A percentile compares a stretch with the other conserved stretches of the same genome.
These are phyloP conservation scores for Penicillium tannophilum DNA, from an alignment of 495 filamentous ascomycete genomes.

Conservation along the genomic window DNA sequence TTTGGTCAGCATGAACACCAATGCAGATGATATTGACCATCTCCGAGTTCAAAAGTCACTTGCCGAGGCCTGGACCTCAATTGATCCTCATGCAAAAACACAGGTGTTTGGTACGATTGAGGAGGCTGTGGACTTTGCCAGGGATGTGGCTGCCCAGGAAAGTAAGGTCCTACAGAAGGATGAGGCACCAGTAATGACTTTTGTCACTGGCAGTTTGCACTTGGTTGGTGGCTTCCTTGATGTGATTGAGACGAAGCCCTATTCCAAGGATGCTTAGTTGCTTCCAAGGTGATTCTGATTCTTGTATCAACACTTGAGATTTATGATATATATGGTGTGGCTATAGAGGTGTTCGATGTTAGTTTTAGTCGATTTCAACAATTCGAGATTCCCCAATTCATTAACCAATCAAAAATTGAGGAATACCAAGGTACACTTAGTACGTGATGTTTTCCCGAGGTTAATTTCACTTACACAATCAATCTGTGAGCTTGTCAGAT, in stretches of 20 bases:
- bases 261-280: slow-evolving; percentile 21
- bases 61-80: slow-evolving; percentile 67
- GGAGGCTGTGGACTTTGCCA: slow-evolving; percentile 73
- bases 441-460: neutral
- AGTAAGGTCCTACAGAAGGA: slow-evolving; percentile 31
- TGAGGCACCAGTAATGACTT: slow-evolving; percentile 49
- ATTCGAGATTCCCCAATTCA: slow-evolving; percentile 21
- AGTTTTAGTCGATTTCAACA: slow-evolving; percentile 31
- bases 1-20: slow-evolving; percentile 74
- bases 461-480: neutral
- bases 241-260: slow-evolving; percentile 65
- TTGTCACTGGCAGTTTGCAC: slow-evolving; percentile 86
- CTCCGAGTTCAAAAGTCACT: slow-evolving; percentile 76
- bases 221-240: slow-evolving; percentile 81
- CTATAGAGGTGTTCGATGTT: slow-evolving; percentile 25
- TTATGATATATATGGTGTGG: slow-evolving; percentile 19
- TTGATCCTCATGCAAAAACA: slow-evolving; percentile 64
- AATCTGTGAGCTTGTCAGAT: neutral
- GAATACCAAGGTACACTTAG: neutral
- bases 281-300: slow-evolving; percentile 19
- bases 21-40: slow-evolving; percentile 64
- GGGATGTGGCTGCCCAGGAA: slow-evolving; percentile 50
- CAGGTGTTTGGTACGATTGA: slow-evolving; percentile 78
- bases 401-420: slow-evolving; percentile 5
- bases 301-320: slow-evolving; percentile 36